Conservation (phyloP, 192 early-diverging fungal species). For the Thamnidium elegans region DNA sequence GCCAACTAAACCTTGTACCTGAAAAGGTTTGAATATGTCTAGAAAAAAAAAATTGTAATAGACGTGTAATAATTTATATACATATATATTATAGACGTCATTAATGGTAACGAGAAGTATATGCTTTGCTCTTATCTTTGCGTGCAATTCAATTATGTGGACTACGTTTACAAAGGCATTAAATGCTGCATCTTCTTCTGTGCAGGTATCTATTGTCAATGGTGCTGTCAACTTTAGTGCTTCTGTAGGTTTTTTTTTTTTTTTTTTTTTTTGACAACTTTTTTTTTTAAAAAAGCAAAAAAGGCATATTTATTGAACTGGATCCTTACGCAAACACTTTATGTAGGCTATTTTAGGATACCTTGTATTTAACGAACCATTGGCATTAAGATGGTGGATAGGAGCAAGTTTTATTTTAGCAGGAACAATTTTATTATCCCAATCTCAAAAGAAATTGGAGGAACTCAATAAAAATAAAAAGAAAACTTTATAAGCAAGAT, state of each 20-base stretch:
- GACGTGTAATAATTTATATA: background rate
- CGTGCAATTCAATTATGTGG: slow-evolving; percentile 87
- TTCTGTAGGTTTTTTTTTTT: slow-evolving; percentile 42
- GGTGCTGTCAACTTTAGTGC: slow-evolving; percentile 73
- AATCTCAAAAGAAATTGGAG: slow-evolving; percentile 7
- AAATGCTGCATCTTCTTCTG: slow-evolving; percentile 66
- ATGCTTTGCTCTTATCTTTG: slow-evolving; percentile 60
- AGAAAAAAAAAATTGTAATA: no score
- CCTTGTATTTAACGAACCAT: slow-evolving; percentile 69
- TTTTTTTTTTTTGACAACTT: no score
- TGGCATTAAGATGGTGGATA: slow-evolving; percentile 81
- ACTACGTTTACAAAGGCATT: slow-evolving; percentile 82
- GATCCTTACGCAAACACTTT: background rate
- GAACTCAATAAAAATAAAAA: background rate
- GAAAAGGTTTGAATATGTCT: slow-evolving; percentile 19
- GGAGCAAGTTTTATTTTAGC: slow-evolving; percentile 74
- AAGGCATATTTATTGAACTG: background rate
- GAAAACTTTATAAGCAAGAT: background rate
- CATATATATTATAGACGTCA: slow-evolving; percentile 1
- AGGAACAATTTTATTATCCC: slow-evolving; percentile 47
- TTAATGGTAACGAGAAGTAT: slow-evolving; percentile 39
- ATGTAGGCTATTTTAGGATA: slow-evolving; percentile 67
- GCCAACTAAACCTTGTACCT: background rate
- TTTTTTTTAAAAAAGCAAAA: background rate
- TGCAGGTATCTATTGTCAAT: slow-evolving; percentile 76